A percentile compares a stretch with the other conserved stretches of the same genome.
Conservation (phyloP, 495 filamentous ascomycete species). For the Hyaloscypha finlandica region DNA sequence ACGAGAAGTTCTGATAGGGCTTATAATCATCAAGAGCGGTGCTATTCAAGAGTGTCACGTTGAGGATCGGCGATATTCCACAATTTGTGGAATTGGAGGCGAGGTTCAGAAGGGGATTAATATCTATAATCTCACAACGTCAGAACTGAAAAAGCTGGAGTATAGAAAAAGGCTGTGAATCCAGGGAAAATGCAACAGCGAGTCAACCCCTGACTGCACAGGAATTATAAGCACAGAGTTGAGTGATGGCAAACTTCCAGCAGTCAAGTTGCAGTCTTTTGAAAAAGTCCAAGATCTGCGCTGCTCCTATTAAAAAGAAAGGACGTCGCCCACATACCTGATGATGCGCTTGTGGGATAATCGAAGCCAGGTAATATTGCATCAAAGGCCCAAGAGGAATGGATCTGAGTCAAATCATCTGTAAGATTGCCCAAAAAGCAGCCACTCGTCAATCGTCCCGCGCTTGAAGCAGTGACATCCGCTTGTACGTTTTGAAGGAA, state of each 20-base stretch:
- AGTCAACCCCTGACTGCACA: too few species aligned
- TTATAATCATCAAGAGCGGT: slow-evolving; percentile 49
- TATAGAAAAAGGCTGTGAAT: too few species aligned
- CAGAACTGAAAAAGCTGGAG: too few species aligned
- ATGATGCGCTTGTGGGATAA: slow-evolving; percentile 30
- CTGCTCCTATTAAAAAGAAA: not conserved
- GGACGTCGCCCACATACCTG: slow-evolving; percentile 24
- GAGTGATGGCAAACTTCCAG: too few species aligned
- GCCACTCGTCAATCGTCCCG: slow-evolving; percentile 46
- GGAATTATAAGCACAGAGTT: too few species aligned
- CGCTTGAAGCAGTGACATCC: slow-evolving; percentile 26
- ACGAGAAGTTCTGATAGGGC: slow-evolving; percentile 53
- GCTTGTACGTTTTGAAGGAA: slow-evolving; percentile 24
- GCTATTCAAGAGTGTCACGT: slow-evolving; percentile 50
- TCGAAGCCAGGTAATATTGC: slow-evolving; percentile 35
- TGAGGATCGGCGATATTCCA: slow-evolving; percentile 60
- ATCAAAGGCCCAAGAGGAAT: slow-evolving; percentile 60
- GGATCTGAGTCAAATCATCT: slow-evolving; percentile 43
- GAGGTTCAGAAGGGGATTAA: slow-evolving; percentile 36
- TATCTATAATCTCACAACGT: slow-evolving; percentile 18
- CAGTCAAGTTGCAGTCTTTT: too few species aligned
- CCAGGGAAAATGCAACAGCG: too few species aligned
- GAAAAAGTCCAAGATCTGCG: not conserved
- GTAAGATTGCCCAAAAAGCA: slow-evolving; percentile 52
- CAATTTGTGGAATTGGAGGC: slow-evolving; percentile 52